These are phyloP conservation scores for Metarhizium album DNA, from an alignment of 2,329 filamentous ascomycete genomes.

Conservation along the genomic window DNA sequence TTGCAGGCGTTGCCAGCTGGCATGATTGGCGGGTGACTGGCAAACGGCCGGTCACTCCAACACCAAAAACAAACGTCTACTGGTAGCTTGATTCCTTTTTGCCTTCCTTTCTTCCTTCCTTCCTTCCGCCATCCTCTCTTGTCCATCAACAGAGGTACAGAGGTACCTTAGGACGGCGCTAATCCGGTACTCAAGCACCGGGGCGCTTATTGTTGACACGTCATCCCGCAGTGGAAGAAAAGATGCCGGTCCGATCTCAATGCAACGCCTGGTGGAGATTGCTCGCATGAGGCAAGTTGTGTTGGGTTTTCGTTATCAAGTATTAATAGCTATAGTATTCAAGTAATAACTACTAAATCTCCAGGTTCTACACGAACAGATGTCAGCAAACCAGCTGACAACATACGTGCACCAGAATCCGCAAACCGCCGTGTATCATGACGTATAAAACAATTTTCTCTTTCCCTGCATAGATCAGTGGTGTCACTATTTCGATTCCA, in stretches of 20 bases:
- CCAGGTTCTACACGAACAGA: neutral
- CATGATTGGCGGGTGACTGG: conserved; percentile 1
- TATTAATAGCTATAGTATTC: neutral
- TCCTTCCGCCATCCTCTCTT: too few relatives aligned
- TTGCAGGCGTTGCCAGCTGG: conserved; percentile 1
- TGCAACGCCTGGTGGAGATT: too few relatives aligned
- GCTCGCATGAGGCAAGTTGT: too few relatives aligned
- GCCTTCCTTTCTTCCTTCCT: neutral
- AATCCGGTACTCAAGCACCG: too few relatives aligned
- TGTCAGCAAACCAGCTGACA: neutral
- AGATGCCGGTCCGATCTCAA: too few relatives aligned
- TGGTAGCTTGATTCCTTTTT: too few relatives aligned
- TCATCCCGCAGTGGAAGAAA: too few relatives aligned
- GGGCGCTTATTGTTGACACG: too few relatives aligned
- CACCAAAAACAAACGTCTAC: neutral
- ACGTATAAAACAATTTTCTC: neutral
- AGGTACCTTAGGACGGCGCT: too few relatives aligned
- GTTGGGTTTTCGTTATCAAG: neutral
- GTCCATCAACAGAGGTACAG: too few relatives aligned
- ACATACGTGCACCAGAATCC: neutral
- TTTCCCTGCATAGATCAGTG: neutral
- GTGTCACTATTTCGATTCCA: neutral
- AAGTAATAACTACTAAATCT: neutral
- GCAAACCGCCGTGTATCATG: neutral
- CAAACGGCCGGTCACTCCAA: neutral